A percentile compares a stretch with the other conserved stretches of the same genome.
Evolutionary conservation across 495 filamentous ascomycete species (phyloP).

Genomic region (Penicillium ochrochloron): DNA sequence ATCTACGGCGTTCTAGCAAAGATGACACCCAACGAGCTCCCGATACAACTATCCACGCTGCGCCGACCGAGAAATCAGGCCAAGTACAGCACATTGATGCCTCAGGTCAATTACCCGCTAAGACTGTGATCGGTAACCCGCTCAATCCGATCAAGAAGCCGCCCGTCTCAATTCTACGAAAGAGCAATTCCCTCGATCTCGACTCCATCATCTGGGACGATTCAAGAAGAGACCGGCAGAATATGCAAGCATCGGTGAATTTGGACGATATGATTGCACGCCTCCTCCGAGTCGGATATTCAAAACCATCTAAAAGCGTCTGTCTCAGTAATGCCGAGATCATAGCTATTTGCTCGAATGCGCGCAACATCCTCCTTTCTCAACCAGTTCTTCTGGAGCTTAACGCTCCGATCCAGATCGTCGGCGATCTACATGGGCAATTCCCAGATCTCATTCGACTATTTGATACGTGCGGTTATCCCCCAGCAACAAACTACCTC

Average conservation of each 20-base stretch:
- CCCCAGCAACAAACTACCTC: conserved; percentile 6
- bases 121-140: neutral
- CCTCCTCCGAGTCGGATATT: conserved; percentile 1
- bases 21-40: conserved; percentile 1
- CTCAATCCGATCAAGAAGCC: neutral
- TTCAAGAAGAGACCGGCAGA: conserved; percentile 14
- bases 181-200: conserved; percentile 15
- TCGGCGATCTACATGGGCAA: conserved; percentile 12
- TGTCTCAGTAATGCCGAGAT: conserved; percentile 9
- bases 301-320: conserved; percentile 5
- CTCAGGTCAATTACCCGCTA: neutral
- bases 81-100: neutral
- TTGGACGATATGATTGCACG: conserved; percentile 1
- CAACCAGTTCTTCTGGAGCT: conserved; percentile 5
- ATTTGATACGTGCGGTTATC: conserved; percentile 8
- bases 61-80: neutral
- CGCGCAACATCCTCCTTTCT: conserved; percentile 7
- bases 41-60: neutral
- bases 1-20: conserved; percentile 20
- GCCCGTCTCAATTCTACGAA: conserved; percentile 13
- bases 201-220: conserved; percentile 25
- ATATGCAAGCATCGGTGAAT: conserved; percentile 8
- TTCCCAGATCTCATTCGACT: conserved; percentile 6
- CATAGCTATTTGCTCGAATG: conserved; percentile 5
- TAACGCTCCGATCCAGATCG: conserved; percentile 12